These are phyloP conservation scores for Xanthoceras sorbifolium DNA, from an alignment of 345 rosid genomes.

Conservation along the genomic window DNA sequence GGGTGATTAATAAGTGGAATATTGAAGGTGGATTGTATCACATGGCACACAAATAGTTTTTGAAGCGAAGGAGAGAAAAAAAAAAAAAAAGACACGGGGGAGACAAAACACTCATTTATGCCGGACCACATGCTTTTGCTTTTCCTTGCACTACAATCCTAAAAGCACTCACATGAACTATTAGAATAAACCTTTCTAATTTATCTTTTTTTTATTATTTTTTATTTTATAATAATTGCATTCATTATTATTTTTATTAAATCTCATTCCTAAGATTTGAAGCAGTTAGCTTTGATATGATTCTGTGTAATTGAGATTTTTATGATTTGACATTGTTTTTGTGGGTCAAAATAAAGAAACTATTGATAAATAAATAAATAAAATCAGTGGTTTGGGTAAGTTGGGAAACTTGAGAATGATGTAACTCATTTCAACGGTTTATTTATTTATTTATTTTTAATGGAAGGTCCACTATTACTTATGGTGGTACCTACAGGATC, in stretches of 20 bases:
- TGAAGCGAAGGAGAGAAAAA: neutral
- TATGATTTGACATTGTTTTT: too few relatives aligned
- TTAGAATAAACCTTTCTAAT: neutral
- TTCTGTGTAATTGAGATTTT: too few relatives aligned
- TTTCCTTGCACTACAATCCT: constrained; percentile 24
- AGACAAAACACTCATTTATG: constrained; percentile 28
- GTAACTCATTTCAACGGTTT: neutral
- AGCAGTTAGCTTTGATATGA: too few relatives aligned
- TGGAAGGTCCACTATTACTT: neutral
- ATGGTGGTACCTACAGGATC: neutral
- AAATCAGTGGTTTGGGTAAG: too few relatives aligned
- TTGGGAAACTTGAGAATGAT: neutral
- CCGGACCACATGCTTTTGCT: constrained; percentile 38
- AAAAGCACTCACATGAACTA: constrained; percentile 27
- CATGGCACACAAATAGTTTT: constrained; percentile 16
- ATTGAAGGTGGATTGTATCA: constrained; percentile 5
- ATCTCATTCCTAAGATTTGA: too few relatives aligned
- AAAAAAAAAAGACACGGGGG: neutral
- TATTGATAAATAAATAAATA: too few relatives aligned
- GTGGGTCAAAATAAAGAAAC: too few relatives aligned
- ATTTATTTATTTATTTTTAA: neutral
- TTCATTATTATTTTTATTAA: neutral
- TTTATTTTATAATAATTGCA: neutral
- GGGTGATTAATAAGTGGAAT: neutral
- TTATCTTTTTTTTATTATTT: neutral